These are phyloP conservation scores for Populus hybrid DNA, from an alignment of 441 rosid genomes.

Conservation along the genomic window DNA sequence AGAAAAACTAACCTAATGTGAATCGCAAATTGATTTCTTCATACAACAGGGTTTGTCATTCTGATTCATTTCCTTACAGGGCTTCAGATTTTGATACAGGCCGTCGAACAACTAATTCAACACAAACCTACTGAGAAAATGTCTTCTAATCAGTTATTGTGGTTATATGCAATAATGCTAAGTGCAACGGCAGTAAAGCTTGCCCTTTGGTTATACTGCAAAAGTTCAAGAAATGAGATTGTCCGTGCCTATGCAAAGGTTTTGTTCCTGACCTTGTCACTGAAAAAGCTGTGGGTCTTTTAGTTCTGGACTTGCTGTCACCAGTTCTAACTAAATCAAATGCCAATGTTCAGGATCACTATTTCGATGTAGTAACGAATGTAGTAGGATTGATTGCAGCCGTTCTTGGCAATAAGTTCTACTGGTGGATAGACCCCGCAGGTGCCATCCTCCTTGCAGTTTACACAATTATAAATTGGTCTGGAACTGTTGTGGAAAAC, in stretches of 20 bases:
- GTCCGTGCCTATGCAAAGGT: slow-evolving; percentile 95
- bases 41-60: not conserved
- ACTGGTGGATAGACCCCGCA: slow-evolving; percentile 85
- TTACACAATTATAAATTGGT: slow-evolving; percentile 79
- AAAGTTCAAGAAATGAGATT: slow-evolving; percentile 61
- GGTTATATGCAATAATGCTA: slow-evolving; percentile 74
- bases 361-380: slow-evolving; percentile 78
- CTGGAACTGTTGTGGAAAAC: slow-evolving; percentile 77
- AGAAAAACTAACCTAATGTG: not conserved
- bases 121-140: slow-evolving; percentile 44
- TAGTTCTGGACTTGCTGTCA: not conserved
- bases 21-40: not conserved
- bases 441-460: slow-evolving; percentile 78
- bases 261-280: slow-evolving; percentile 5
- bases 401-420: slow-evolving; percentile 59
- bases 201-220: slow-evolving; percentile 78
- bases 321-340: not conserved
- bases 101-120: slow-evolving; percentile 51
- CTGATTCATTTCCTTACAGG: slow-evolving; percentile 38
- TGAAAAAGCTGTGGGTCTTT: not conserved
- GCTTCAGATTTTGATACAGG: slow-evolving; percentile 68
- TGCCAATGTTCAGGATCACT: slow-evolving; percentile 58
- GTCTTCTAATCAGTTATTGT: slow-evolving; percentile 42
- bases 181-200: slow-evolving; percentile 71
- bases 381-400: slow-evolving; percentile 77